Percentiles rank a stretch among this genome's conserved stretches.
phyloP scores from a whole-genome alignment of 257 asterid genomes.

The Forsythia viridissima region DNA sequence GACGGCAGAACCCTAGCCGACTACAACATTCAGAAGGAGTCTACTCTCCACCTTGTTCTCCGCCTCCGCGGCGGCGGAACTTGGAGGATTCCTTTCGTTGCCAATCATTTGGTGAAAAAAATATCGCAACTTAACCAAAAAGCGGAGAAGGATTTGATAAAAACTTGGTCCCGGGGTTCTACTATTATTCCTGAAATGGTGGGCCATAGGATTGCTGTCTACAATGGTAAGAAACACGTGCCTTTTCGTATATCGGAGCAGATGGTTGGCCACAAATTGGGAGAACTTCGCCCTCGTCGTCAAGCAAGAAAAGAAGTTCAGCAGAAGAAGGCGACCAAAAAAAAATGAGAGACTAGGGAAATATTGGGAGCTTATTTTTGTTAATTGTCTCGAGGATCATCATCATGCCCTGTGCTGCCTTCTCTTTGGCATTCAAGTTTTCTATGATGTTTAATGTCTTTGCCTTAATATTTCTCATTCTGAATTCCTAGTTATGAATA shows the following conservation, averaged over 20 bases:
- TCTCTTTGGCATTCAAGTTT: neutral
- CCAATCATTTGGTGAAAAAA: slow-evolving; percentile 50
- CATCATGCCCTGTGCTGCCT: neutral
- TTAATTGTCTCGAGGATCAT: neutral
- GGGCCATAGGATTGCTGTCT: slow-evolving; percentile 53
- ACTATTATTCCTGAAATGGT: slow-evolving; percentile 62
- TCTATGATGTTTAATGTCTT: slow-evolving; percentile 2
- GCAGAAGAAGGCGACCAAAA: slow-evolving; percentile 37
- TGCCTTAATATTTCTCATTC: neutral
- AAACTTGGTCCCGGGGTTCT: slow-evolving; percentile 62
- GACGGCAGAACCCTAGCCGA: neutral
- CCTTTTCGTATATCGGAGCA: slow-evolving; percentile 47
- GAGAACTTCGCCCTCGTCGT: slow-evolving; percentile 44
- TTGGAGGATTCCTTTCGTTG: slow-evolving; percentile 62
- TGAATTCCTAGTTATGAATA: neutral
- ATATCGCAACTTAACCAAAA: slow-evolving; percentile 30
- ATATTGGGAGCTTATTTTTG: neutral
- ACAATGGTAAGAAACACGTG: slow-evolving; percentile 54
- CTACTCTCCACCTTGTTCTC: neutral
- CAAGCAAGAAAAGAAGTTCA: slow-evolving; percentile 33
- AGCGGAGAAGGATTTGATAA: slow-evolving; percentile 38
- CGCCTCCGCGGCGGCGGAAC: slow-evolving; percentile 26
- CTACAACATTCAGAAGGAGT: slow-evolving; percentile 1
- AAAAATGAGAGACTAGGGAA: slow-evolving; percentile 33
- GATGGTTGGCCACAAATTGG: slow-evolving; percentile 67